Conservation (phyloP, 345 rosid genomes). For the Bruguiera sexangula region DNA sequence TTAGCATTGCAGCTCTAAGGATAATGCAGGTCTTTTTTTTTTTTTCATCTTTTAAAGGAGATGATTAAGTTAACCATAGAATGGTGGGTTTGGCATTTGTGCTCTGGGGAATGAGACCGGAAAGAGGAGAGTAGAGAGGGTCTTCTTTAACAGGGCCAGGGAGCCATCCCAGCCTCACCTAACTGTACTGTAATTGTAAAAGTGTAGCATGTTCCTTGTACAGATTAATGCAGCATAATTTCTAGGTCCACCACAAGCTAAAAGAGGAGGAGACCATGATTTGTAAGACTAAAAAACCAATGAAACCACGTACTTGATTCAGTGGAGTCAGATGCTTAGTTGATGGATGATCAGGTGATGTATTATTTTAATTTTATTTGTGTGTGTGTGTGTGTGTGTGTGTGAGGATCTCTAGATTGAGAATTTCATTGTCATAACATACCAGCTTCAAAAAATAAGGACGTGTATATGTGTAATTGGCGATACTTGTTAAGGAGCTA, state of each 20-base stretch:
- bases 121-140: not conserved
- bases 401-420: too few relatives aligned
- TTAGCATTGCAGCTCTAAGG: conserved; percentile 59
- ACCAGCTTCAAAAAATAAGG: too few relatives aligned
- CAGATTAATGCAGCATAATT: conserved; percentile 29
- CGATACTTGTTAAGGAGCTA: too few relatives aligned
- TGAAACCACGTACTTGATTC: conserved; percentile 3
- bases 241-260: conserved; percentile 20
- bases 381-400: too few relatives aligned
- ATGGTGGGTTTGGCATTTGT: conserved; percentile 18
- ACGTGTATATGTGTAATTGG: too few relatives aligned
- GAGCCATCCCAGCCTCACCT: conserved; percentile 27
- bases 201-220: conserved; percentile 35
- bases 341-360: not conserved
- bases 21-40: conserved; percentile 5
- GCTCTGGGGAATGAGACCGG: conserved; percentile 10
- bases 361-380: too few relatives aligned
- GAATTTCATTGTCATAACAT: too few relatives aligned
- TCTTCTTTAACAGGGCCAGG: conserved; percentile 11
- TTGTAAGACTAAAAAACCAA: conserved; percentile 23
- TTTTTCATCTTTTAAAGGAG: not conserved
- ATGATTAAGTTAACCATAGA: conserved; percentile 30
- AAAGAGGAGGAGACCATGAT: conserved; percentile 14
- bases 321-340: conserved; percentile 8
- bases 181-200: conserved; percentile 28